Conservation (phyloP, 2,329 filamentous ascomycete genomes). For the Trichoderma koningii region DNA sequence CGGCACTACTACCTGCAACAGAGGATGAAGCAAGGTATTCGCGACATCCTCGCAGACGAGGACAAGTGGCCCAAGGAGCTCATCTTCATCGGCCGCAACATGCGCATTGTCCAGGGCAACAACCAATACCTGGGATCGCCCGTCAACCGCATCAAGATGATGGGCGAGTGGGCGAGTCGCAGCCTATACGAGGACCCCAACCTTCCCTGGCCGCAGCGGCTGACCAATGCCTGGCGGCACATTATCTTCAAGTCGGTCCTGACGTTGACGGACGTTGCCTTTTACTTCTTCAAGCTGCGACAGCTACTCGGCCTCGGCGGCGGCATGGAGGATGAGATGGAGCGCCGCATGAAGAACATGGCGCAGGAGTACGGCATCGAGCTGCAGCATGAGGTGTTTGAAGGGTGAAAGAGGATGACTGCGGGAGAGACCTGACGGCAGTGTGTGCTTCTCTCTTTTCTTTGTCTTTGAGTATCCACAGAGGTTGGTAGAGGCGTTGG, state of each 20-base stretch:
- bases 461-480: neutral
- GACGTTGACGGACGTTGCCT: slow-evolving; percentile 74
- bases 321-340: slow-evolving; percentile 94
- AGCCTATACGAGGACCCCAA: slow-evolving; percentile 76
- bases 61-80: slow-evolving; percentile 88
- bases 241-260: slow-evolving; percentile 80
- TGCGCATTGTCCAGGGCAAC: slow-evolving; percentile 90
- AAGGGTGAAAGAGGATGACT: slow-evolving; percentile 58
- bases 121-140: slow-evolving; percentile 89
- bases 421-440: neutral
- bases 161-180: slow-evolving; percentile 83
- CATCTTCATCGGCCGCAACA: slow-evolving; percentile 87
- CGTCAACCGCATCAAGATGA: slow-evolving; percentile 92
- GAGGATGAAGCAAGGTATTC: slow-evolving; percentile 69
- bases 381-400: slow-evolving; percentile 84
- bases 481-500: slow-evolving; percentile 21
- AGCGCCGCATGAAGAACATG: slow-evolving; percentile 81
- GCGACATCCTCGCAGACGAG: slow-evolving; percentile 77
- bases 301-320: slow-evolving; percentile 76
- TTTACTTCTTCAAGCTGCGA: slow-evolving; percentile 76
- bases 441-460: neutral
- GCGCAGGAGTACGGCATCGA: slow-evolving; percentile 92
- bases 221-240: slow-evolving; percentile 73
- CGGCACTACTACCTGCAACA: slow-evolving; percentile 89
- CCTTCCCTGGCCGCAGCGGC: slow-evolving; percentile 62